Conservation (phyloP, 2,329 filamentous ascomycete genomes). For the Aspergillus vadensis region DNA sequence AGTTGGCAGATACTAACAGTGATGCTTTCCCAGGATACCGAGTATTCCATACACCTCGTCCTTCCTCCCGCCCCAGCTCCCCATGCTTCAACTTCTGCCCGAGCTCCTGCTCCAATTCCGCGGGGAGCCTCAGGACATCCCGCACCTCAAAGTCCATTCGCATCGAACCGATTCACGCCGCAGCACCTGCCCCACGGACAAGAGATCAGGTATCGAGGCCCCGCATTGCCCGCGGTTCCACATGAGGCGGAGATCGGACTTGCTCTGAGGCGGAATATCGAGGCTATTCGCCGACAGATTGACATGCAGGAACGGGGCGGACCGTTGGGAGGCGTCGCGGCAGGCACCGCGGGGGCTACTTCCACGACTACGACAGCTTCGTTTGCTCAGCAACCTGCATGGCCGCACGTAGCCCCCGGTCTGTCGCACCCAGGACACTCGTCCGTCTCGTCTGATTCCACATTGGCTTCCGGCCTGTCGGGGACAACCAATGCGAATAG, state of each 20-base stretch:
- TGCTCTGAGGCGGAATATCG: constrained; percentile 26
- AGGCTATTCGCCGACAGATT: constrained; percentile 25
- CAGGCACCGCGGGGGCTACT: constrained; percentile 6
- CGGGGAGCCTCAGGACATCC: constrained; percentile 12
- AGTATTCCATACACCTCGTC: constrained; percentile 45
- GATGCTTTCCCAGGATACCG: constrained; percentile 22
- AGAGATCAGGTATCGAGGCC: constrained; percentile 18
- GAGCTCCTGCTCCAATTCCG: not conserved
- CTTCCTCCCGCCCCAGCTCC: constrained; percentile 40
- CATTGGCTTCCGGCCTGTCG: constrained; percentile 1
- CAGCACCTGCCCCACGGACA: constrained; percentile 7
- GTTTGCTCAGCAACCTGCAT: constrained; percentile 6
- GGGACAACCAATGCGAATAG: not conserved
- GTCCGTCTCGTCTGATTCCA: constrained; percentile 1
- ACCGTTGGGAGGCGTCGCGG: not conserved
- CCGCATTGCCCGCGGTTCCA: constrained; percentile 6
- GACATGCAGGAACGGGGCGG: constrained; percentile 20
- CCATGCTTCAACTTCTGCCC: constrained; percentile 10
- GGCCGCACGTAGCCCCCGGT: constrained; percentile 7
- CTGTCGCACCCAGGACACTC: constrained; percentile 5
- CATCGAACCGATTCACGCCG: constrained; percentile 8
- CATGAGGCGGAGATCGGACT: constrained; percentile 23
- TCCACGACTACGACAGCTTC: not conserved
- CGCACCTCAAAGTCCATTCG: constrained; percentile 15
- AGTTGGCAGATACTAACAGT: constrained; percentile 7